Base-by-base conservation (phyloP, 2,329 filamentous ascomycete genomes). In the Sporothrix variecibatus region DNA sequence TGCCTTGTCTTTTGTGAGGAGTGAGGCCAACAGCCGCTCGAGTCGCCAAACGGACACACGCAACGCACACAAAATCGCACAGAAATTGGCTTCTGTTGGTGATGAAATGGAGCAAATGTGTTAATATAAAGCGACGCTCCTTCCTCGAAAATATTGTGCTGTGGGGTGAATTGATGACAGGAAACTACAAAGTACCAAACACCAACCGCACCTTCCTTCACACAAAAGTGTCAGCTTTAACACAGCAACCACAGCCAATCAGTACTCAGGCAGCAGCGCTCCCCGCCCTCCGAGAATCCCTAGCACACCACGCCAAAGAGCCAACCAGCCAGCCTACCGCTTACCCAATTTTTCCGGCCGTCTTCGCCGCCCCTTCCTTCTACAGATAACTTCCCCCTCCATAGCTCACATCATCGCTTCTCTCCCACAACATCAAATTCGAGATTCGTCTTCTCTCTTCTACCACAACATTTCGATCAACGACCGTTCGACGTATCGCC, bases 291-390 rank as follows among this genome's bases (percentile, higher is more conserved):
- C 28, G 17, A 60, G 56, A 28, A 38, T 38, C 58, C 40, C n/a
- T 31, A 17, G 31, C 58, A 62, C 31, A 20, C 28, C 8, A n/a
- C 17, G 31, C 65, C 26, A 51, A n/a, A 20, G 28, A 28, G 65
- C 65, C 65, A 46, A 53, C 65, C 65, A n/a, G n/a, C 53, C 26
- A 31, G 43, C n/a, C n/a, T n/a, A n/a, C n/a, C n/a, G 65, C 65
- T 69, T 68, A 51, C 40, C 40, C 43, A 49, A 38, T 69, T 69
- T 68, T 70, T 56, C 67, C 49, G 28, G 46, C 67, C 67, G 65
- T 40, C 49, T 56, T 56, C 46, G 67, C 67, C 67, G 67, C 49
- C 49, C 31, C 28, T 70, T 56, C 46, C n/a, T 8, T 56, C 64
- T 20, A 51, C 23, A n/a, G n/a, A n/a, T n/a, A n/a, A n/a, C 20